Evolutionary conservation across 139 green algal species (phyloP), one percentile per base, ranked within the genome.

Genomic region (Chlorella sp.): DNA sequence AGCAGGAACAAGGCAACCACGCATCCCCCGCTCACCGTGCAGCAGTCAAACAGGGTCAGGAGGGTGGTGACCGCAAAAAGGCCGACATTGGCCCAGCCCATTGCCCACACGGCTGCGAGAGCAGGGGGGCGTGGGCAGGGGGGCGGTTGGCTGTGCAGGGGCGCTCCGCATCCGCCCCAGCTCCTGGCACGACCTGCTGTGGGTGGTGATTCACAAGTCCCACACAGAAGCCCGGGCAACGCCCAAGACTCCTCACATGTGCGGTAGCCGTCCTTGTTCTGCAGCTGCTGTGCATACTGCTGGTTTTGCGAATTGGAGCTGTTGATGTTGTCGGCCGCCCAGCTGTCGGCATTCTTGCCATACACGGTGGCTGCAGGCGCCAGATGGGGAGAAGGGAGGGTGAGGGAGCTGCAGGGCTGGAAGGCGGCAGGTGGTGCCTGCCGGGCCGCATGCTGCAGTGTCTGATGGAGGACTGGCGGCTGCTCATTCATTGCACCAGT

Each of bases 91-190:
- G 76, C 76, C 76, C 76, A 82, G 18, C 15, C 76, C 56, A 82
- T 67, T 21, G 76, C 76, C 76, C 76, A 82, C 56, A 82, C 76
- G 55, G 74, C 74, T 81, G 74, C 74, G 51, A 34, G 18, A 17
- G 68, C 30, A 25, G 34, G 30, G 28, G n/a, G n/a, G n/a, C n/a
- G n/a, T n/a, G n/a, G 15, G n/a, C 44, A 15, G 44, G 41, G 15
- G 41, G 6, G 26, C 1, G 41, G 34, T 23, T 15, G 34, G 41
- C 0, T 3, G 28, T 25, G n/a, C n/a, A n/a, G n/a, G n/a, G n/a
- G n/a, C n/a, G n/a, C n/a, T n/a, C n/a, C n/a, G n/a, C n/a, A n/a
- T n/a, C n/a, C n/a, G n/a, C n/a, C n/a, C n/a, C n/a, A n/a, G n/a
- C n/a, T n/a, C n/a, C n/a, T n/a, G n/a, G n/a, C n/a, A n/a, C n/a